Evolutionary conservation across 2,329 filamentous ascomycete genomes (phyloP), one percentile per base, ranked within the genome.

Genomic region (Pseudonectria buxi): DNA sequence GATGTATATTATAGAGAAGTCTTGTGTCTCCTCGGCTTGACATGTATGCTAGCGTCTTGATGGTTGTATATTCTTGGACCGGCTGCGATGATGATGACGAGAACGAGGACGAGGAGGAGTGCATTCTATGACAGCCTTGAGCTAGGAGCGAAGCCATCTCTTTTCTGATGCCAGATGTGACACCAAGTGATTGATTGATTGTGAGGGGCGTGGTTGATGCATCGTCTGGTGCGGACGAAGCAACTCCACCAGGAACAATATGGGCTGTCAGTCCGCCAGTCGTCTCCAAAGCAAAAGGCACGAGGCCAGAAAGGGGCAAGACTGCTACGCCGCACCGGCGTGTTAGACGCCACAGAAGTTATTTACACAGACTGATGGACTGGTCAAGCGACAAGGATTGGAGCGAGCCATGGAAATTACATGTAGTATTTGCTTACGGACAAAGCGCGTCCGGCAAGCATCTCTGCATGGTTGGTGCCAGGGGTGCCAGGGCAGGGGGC

Each of bases 1-100:
- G 34, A 39, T 53, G 49, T 53, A 53, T 44, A 53, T 53, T 42
- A 41, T 31, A 47, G 45, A 44, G 46, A 42, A 40, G 27, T 26
- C 36, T 32, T 40, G 38, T 42, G 26, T 29, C 29, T 49, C 44
- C 39, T 49, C 37, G 33, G 25, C 31, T 33, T 29, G 47, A 44
- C 43, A 41, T 50, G 45, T 22, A 22, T 22, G 18, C 36, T 33
- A 40, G 40, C 42, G 26, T 29, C 29, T 49, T 42, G 37, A 47
- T 35, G 33, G 25, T 31, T 33, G 27, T 46, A 44, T 40, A 41
- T 50, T 43, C 30, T 43, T 40, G 37, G 26, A 35, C 33, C 28
- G 27, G 9, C 18, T 9, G 18, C 5, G 14, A 22, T 18, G 24
- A 31, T 16, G 10, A 24, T 31, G 14, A 16, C 15, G 10, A 12